Percentiles rank a stretch among this genome's conserved stretches.
These are phyloP conservation scores for Sporothrix euskadiensis DNA, from an alignment of 2,329 filamentous ascomycete species.

Conservation along the genomic window DNA sequence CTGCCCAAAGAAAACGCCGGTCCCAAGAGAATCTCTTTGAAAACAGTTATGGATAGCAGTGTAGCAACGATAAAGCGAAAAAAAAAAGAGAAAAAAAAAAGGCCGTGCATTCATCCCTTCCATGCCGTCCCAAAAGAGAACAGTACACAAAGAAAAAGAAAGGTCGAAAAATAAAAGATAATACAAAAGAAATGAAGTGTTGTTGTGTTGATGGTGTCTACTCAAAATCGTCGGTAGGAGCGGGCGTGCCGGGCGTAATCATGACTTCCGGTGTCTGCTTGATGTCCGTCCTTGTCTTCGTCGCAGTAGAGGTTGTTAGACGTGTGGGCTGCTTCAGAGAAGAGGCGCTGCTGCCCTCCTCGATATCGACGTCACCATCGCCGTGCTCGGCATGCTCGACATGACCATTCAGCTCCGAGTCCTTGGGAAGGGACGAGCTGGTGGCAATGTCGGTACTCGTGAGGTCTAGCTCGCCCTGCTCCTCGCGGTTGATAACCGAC, in stretches of 20 bases:
- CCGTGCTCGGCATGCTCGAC: constrained; percentile 43
- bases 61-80: neutral
- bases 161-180: neutral
- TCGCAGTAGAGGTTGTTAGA: constrained; percentile 9
- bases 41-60: neutral
- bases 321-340: neutral
- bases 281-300: constrained; percentile 17
- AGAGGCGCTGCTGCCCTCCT: neutral
- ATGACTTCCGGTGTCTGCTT: constrained; percentile 45
- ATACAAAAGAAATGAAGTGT: neutral
- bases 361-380: neutral
- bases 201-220: neutral
- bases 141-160: neutral
- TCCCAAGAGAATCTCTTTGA: neutral
- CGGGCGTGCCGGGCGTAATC: constrained; percentile 54
- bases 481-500: constrained; percentile 37
- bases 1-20: neutral
- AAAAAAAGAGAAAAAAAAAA: neutral
- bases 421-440: constrained; percentile 32
- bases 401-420: constrained; percentile 40
- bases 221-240: constrained; percentile 32
- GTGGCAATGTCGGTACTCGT: constrained; percentile 20
- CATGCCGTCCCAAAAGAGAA: constrained; percentile 18
- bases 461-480: constrained; percentile 24
- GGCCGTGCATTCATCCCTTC: constrained; percentile 17